A percentile compares a stretch with the other conserved stretches of the same genome.
Conservation (phyloP, 257 asterid species). For the Marsdenia floribunda region DNA sequence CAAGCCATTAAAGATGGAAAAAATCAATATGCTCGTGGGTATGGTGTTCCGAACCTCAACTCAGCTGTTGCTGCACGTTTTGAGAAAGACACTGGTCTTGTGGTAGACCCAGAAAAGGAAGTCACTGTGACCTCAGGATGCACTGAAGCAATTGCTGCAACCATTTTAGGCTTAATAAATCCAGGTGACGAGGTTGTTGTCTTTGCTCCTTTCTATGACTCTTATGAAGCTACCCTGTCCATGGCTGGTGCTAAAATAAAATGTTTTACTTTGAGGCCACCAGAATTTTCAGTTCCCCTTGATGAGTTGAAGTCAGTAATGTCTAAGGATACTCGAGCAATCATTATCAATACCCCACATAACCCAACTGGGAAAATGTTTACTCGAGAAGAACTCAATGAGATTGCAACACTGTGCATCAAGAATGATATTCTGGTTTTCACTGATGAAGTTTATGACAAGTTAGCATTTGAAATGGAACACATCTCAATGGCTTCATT, state of each 20-base stretch:
- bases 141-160: constrained; percentile 97
- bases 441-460: constrained; percentile 89
- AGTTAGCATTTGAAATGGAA: constrained; percentile 84
- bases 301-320: constrained; percentile 65
- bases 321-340: constrained; percentile 76
- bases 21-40: constrained; percentile 95
- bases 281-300: constrained; percentile 70
- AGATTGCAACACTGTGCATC: constrained; percentile 66
- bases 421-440: constrained; percentile 73
- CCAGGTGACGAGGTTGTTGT: constrained; percentile 91
- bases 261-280: constrained; percentile 68
- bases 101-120: constrained; percentile 80
- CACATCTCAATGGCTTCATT: constrained; percentile 87
- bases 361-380: constrained; percentile 98
- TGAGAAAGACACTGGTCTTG: constrained; percentile 66
- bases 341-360: constrained; percentile 86
- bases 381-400: constrained; percentile 58
- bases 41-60: constrained; percentile 87
- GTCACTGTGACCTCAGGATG: constrained; percentile 93
- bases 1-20: constrained; percentile 72
- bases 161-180: constrained; percentile 81
- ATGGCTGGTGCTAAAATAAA: constrained; percentile 92
- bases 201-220: constrained; percentile 94
- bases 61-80: constrained; percentile 81
- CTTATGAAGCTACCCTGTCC: constrained; percentile 89